These are phyloP conservation scores for Tilletia setariae DNA, from an alignment of 1,284 basidiomycete genomes.

Conservation along the genomic window DNA sequence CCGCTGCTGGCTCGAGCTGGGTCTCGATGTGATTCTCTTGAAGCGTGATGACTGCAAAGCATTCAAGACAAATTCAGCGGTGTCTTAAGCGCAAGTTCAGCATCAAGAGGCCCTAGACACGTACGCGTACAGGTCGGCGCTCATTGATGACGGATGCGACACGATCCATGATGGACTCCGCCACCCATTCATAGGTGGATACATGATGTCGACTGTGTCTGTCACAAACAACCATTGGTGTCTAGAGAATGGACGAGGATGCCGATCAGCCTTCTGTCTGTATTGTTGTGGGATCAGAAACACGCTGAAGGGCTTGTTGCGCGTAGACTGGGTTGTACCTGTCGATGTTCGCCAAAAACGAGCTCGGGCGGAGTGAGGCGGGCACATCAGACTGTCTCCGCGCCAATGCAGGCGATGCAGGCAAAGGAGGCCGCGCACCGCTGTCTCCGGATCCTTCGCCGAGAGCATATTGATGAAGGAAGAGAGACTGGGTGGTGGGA, in stretches of 20 bases:
- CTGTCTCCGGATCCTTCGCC: too few species aligned
- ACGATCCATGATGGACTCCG: conserved; percentile 85
- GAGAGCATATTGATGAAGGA: too few species aligned
- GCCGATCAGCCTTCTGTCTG: not conserved
- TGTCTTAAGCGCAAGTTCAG: conserved; percentile 1
- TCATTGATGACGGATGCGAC: conserved; percentile 68
- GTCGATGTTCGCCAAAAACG: too few species aligned
- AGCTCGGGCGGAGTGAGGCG: too few species aligned
- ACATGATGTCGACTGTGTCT: conserved; percentile 92
- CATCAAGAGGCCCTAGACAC: conserved; percentile 45
- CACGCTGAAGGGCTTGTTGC: too few species aligned
- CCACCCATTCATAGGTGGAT: conserved; percentile 75
- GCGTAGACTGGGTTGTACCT: too few species aligned
- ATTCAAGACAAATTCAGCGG: not conserved
- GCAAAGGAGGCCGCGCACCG: too few species aligned
- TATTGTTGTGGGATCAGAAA: not conserved
- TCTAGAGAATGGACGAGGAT: conserved; percentile 57
- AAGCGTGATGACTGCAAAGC: conserved; percentile 1
- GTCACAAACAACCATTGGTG: conserved; percentile 99
- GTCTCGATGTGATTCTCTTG: conserved; percentile 18
- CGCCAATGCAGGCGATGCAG: too few species aligned
- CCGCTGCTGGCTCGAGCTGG: not conserved
- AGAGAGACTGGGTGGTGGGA: too few species aligned
- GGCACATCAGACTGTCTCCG: too few species aligned
- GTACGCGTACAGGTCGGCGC: conserved; percentile 51